Conservation (phyloP, 2,329 filamentous ascomycete species). For the Colletotrichum caudatum region DNA sequence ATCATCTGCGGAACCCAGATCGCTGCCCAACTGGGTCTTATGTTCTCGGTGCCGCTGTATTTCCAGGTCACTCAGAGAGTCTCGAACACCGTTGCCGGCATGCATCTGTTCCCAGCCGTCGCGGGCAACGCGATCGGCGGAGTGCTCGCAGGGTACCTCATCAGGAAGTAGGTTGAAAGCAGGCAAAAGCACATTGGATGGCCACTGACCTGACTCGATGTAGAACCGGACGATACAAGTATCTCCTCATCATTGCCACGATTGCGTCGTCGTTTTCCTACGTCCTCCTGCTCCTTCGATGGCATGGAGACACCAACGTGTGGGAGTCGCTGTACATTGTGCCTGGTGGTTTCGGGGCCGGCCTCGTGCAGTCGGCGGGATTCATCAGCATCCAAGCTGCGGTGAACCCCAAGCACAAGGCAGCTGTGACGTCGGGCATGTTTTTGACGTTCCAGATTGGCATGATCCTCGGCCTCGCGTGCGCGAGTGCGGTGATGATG, state of each 20-base stretch:
- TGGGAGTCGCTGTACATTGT: conserved; percentile 70
- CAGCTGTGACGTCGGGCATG: conserved; percentile 56
- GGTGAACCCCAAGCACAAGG: conserved; percentile 53
- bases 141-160: conserved; percentile 68
- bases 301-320: conserved; percentile 69
- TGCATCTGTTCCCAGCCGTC: conserved; percentile 75
- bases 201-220: background rate
- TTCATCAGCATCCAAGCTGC: conserved; percentile 58
- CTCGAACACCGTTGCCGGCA: conserved; percentile 68
- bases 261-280: conserved; percentile 64
- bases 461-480: conserved; percentile 54
- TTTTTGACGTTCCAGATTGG: conserved; percentile 54
- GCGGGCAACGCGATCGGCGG: conserved; percentile 75
- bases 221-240: conserved; percentile 71
- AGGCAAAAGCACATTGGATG: background rate
- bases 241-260: conserved; percentile 63
- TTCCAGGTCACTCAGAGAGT: conserved; percentile 72
- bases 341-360: conserved; percentile 60
- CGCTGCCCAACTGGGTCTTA: conserved; percentile 63
- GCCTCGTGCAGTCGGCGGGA: conserved; percentile 55
- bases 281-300: conserved; percentile 64
- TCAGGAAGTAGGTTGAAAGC: conserved; percentile 55
- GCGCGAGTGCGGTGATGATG: conserved; percentile 53
- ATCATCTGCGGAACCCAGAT: conserved; percentile 65
- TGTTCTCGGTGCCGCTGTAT: conserved; percentile 76